These are phyloP conservation scores for Collybia nuda DNA, from an alignment of 768 basidiomycete species.

Conservation along the genomic window DNA sequence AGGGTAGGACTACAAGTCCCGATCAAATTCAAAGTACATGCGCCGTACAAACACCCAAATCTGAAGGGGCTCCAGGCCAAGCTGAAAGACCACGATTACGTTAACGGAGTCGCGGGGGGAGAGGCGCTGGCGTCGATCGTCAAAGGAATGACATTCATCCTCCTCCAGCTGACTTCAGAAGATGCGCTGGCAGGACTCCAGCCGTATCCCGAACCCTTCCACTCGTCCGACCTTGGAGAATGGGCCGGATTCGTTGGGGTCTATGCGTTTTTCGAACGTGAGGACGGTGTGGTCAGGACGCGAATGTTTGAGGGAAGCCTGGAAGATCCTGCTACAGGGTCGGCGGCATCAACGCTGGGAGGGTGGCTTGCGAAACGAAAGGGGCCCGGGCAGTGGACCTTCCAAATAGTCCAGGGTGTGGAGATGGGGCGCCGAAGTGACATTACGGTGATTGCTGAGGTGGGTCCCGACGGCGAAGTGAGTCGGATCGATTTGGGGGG, in stretches of 20 bases:
- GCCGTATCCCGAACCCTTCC: constrained; percentile 21
- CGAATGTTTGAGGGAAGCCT: constrained; percentile 39
- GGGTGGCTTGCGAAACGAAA: constrained; percentile 37
- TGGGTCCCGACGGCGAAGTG: constrained; percentile 27
- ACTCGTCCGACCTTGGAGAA: constrained; percentile 31
- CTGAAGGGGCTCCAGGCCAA: constrained; percentile 27
- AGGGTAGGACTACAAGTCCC: constrained; percentile 37
- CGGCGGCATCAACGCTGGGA: constrained; percentile 41
- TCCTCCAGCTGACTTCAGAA: constrained; percentile 35
- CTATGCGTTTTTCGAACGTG: constrained; percentile 34
- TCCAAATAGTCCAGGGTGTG: constrained; percentile 41
- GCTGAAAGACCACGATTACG: constrained; percentile 31
- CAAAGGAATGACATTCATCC: constrained; percentile 45
- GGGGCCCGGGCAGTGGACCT: constrained; percentile 32
- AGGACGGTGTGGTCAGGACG: constrained; percentile 33
- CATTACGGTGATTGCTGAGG: constrained; percentile 35
- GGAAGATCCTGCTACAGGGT: constrained; percentile 48
- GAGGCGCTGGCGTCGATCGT: constrained; percentile 43
- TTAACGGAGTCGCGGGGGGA: constrained; percentile 29
- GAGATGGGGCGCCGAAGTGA: constrained; percentile 47
- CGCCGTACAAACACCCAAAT: constrained; percentile 19
- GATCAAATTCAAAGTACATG: constrained; percentile 40
- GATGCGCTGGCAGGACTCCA: constrained; percentile 34
- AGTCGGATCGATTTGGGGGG: constrained; percentile 35
- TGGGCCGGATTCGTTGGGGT: constrained; percentile 36